Percentiles rank a stretch among this genome's conserved stretches.
Evolutionary conservation across 352 stramenopile species (phyloP).

Genomic region (Globisporangium orthogonon): DNA sequence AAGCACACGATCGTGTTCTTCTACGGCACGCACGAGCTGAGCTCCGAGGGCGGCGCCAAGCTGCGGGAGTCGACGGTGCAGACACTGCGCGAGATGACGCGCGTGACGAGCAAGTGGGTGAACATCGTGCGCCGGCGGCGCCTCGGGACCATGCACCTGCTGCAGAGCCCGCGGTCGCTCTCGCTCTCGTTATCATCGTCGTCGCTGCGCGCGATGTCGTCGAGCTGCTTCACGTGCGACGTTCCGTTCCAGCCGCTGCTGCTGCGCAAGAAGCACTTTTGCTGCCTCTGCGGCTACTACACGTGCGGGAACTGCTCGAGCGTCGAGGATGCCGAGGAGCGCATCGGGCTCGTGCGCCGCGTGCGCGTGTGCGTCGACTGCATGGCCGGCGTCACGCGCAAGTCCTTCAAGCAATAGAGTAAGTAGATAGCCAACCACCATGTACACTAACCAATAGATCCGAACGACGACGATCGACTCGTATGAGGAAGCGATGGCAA

Average conservation of each 20-base stretch:
- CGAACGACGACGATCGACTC: too few species aligned
- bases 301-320: slow-evolving; percentile 32
- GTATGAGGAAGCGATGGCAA: too few species aligned
- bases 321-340: slow-evolving; percentile 30
- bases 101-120: slow-evolving; percentile 12
- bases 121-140: slow-evolving; percentile 17
- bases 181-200: slow-evolving; percentile 1
- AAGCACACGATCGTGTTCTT: slow-evolving; percentile 19
- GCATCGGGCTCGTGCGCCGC: slow-evolving; percentile 31
- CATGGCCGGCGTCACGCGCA: slow-evolving; percentile 16
- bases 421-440: background rate
- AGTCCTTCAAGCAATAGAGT: slow-evolving; percentile 5
- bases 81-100: slow-evolving; percentile 13
- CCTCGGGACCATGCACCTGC: slow-evolving; percentile 10
- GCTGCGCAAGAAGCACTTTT: slow-evolving; percentile 24
- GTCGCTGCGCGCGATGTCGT: slow-evolving; percentile 6
- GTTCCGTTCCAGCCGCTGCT: slow-evolving; percentile 13
- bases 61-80: slow-evolving; percentile 8
- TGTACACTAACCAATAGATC: background rate
- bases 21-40: slow-evolving; percentile 5
- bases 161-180: slow-evolving; percentile 3
- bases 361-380: slow-evolving; percentile 35
- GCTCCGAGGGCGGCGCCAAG: background rate
- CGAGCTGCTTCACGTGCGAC: slow-evolving; percentile 16
- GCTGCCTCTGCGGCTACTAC: slow-evolving; percentile 35